A percentile compares a stretch with the other conserved stretches of the same genome.
Evolutionary conservation across 805 yeast species (phyloP).

Genomic region (Saccharomyces paradoxus): DNA sequence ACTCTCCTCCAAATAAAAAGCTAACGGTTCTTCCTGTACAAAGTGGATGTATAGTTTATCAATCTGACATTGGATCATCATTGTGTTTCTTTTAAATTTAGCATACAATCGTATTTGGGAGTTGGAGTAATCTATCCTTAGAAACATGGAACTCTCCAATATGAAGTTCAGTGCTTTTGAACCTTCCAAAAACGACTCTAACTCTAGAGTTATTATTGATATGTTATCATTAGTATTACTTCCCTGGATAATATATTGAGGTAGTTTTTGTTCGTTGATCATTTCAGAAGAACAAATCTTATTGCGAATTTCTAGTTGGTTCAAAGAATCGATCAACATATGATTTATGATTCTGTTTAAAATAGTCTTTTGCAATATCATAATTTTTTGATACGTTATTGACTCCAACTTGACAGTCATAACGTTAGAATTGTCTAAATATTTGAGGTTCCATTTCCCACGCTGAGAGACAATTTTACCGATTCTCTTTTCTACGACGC

Average conservation of each 20-base stretch:
- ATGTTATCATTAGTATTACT: constrained; percentile 8
- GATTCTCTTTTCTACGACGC: constrained; percentile 28
- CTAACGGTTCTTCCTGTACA: constrained; percentile 19
- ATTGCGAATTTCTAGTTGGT: constrained; percentile 26
- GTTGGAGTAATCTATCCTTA: constrained; percentile 25
- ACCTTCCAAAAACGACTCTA: constrained; percentile 27
- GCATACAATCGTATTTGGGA: constrained; percentile 26
- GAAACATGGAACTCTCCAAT: constrained; percentile 26
- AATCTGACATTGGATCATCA: constrained; percentile 24
- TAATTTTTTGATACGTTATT: constrained; percentile 29
- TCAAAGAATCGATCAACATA: constrained; percentile 31
- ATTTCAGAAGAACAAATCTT: constrained; percentile 17
- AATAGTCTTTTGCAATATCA: constrained; percentile 25
- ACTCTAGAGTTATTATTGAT: constrained; percentile 23
- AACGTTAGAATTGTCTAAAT: constrained; percentile 20
- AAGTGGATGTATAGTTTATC: constrained; percentile 26
- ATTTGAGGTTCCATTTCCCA: constrained; percentile 28
- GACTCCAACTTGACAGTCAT: constrained; percentile 25
- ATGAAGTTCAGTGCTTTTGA: constrained; percentile 22
- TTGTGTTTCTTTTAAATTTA: constrained; percentile 26
- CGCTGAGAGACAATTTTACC: constrained; percentile 28
- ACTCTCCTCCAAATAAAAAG: constrained; percentile 23
- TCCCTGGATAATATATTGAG: constrained; percentile 15
- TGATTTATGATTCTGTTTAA: constrained; percentile 30
- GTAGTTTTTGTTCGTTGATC: constrained; percentile 10